Conservation (phyloP, 2,329 filamentous ascomycete species). For the Hypoxylon sp. region DNA sequence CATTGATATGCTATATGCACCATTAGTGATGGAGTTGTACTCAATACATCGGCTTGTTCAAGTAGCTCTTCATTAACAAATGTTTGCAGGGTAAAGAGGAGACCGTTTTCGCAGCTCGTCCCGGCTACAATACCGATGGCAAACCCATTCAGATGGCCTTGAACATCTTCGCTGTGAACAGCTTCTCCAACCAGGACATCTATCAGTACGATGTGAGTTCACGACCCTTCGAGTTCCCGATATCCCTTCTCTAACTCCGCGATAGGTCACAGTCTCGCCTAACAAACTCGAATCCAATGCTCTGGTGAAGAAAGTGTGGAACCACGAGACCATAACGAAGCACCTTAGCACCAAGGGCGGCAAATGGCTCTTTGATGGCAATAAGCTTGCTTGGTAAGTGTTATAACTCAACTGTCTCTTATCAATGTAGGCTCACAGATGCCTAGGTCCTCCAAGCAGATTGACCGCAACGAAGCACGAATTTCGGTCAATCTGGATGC, state of each 20-base stretch:
- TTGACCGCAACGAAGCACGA: constrained; percentile 62
- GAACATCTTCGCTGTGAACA: constrained; percentile 79
- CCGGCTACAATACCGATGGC: constrained; percentile 67
- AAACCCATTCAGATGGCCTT: constrained; percentile 67
- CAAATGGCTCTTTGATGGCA: constrained; percentile 82
- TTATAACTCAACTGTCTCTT: background rate
- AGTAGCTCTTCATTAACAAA: constrained; percentile 28
- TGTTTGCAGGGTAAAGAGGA: constrained; percentile 42
- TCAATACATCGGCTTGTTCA: too few species aligned
- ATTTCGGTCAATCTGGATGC: constrained; percentile 77
- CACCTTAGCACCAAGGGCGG: constrained; percentile 61
- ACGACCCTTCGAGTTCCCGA: background rate
- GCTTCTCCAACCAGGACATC: constrained; percentile 70
- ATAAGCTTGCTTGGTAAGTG: constrained; percentile 85
- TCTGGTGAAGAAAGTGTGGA: constrained; percentile 82
- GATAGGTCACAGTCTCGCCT: constrained; percentile 74
- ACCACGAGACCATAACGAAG: constrained; percentile 68
- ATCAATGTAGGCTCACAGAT: constrained; percentile 27
- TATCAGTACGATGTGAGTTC: constrained; percentile 86
- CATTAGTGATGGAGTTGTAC: background rate
- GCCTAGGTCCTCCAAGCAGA: constrained; percentile 53
- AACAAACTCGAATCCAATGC: constrained; percentile 67
- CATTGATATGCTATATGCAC: background rate
- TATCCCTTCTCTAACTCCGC: constrained; percentile 16
- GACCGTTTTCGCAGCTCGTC: constrained; percentile 59